Evolutionary conservation across 176 grass and related monocot genomes (phyloP), one percentile per base, ranked within the genome.

Genomic region (Ananas comosus): DNA sequence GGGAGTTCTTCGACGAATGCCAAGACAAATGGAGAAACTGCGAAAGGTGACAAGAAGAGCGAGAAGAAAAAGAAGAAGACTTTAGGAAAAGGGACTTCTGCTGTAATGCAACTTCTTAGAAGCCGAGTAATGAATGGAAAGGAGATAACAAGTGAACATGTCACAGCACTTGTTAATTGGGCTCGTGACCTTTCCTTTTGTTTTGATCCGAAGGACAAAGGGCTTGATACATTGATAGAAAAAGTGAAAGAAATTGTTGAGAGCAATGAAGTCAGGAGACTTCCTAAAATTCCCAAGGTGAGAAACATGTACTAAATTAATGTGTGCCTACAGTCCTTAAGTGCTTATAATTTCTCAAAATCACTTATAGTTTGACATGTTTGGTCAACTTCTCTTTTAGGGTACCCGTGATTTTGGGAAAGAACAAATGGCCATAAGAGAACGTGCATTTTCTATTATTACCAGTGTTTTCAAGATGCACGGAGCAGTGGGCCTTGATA

Each of bases 271-370:
- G 87, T 90, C 13, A 90, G 94, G 57, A 91, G 89, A 80, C 88
- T 99, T 78, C 94, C 94, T 33, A 99, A 99, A 83, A 99, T 99
- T 81, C 87, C 94, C 5, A 99, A 99, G 90, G 94, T 99, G 69
- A 86, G 78, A 64, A 50, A 56, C 28, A 28, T 27, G 19, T 1
- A 25, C 22, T 21, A 25, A 68, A 18, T 18, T 2, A 61, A 61
- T 18, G 54, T 79, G 28, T 51, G 27, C 67, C 42, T 64, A 67
- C 14, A 24, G 18, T 18, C 2, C 59, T 64, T 50, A 2, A 61
- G 13, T 33, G 51, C 64, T 6, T 13, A n/a, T 29, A 16, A 51
- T 80, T 67, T 74, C 24, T 12, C 22, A 73, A 74, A 53, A 22
- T 33, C 50, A 16, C 18, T 82, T 56, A 49, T 51, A 61, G 9